phyloP scores from a whole-genome alignment of 2,329 filamentous ascomycete species.

The Neurospora sp. region DNA sequence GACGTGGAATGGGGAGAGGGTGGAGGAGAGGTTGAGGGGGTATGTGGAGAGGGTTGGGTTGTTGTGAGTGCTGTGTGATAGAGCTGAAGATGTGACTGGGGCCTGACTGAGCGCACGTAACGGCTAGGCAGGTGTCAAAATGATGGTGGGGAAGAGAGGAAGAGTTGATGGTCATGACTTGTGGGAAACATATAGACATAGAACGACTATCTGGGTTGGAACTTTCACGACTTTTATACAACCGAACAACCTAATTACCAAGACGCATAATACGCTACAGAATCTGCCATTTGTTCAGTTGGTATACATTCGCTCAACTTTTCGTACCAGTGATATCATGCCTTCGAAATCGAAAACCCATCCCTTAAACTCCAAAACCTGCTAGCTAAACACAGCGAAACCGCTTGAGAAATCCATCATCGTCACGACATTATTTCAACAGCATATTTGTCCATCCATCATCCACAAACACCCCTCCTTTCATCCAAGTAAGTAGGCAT shows the following conservation, averaged over 20 bases:
- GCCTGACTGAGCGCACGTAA: background rate
- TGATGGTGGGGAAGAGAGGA: background rate
- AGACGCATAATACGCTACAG: background rate
- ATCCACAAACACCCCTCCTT: background rate
- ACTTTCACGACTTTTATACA: background rate
- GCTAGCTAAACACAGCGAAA: background rate
- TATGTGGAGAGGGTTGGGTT: conserved; percentile 33
- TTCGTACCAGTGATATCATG: background rate
- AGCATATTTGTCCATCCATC: background rate
- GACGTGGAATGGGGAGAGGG: conserved; percentile 50
- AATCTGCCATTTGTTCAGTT: background rate
- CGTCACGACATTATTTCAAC: background rate
- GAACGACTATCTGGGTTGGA: background rate
- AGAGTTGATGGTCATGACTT: background rate
- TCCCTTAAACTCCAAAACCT: background rate
- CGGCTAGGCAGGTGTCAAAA: background rate
- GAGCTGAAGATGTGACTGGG: background rate
- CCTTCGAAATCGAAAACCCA: background rate
- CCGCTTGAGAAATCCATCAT: background rate
- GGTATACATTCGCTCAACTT: background rate
- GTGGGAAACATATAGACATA: background rate
- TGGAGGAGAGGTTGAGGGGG: conserved; percentile 41
- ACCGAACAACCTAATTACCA: background rate
- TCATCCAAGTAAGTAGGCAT: background rate
- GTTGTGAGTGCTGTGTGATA: background rate